phyloP scores from a whole-genome alignment of 2,329 filamentous ascomycete species.

The Metarhizium album region DNA sequence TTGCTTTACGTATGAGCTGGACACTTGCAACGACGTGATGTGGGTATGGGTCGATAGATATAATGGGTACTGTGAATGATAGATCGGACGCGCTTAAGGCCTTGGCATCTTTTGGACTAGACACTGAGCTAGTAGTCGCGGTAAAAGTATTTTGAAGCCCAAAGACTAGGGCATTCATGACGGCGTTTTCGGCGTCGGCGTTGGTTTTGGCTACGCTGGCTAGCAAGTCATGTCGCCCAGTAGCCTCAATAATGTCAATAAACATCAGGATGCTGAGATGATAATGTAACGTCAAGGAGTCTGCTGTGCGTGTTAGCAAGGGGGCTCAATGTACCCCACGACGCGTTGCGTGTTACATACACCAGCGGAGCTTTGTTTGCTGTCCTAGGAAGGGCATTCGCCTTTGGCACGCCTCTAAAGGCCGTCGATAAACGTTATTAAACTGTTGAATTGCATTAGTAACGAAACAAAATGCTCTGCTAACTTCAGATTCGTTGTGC shows the following conservation, averaged over 20 bases:
- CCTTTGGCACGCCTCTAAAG: slow-evolving; percentile 19
- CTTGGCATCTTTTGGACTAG: background rate
- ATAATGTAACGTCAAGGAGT: slow-evolving; percentile 23
- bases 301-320: slow-evolving; percentile 8
- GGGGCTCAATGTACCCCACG: background rate
- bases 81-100: background rate
- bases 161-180: slow-evolving; percentile 21
- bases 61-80: slow-evolving; percentile 15
- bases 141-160: slow-evolving; percentile 19
- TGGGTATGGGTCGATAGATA: slow-evolving; percentile 22
- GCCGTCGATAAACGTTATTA: slow-evolving; percentile 16
- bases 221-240: slow-evolving; percentile 17
- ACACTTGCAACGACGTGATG: slow-evolving; percentile 21
- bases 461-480: slow-evolving; percentile 15
- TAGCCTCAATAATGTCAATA: slow-evolving; percentile 19
- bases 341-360: slow-evolving; percentile 10
- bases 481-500: slow-evolving; percentile 19
- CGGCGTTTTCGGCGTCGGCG: slow-evolving; percentile 18
- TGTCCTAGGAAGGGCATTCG: slow-evolving; percentile 21
- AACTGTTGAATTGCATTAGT: slow-evolving; percentile 18
- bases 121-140: slow-evolving; percentile 1
- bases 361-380: slow-evolving; percentile 21
- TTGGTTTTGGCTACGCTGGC: slow-evolving; percentile 14
- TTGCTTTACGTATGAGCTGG: slow-evolving; percentile 18
- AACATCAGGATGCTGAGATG: slow-evolving; percentile 22